phyloP scores from a whole-genome alignment of 2,329 filamentous ascomycete species.

The Ophiostoma novo-ulmi region DNA sequence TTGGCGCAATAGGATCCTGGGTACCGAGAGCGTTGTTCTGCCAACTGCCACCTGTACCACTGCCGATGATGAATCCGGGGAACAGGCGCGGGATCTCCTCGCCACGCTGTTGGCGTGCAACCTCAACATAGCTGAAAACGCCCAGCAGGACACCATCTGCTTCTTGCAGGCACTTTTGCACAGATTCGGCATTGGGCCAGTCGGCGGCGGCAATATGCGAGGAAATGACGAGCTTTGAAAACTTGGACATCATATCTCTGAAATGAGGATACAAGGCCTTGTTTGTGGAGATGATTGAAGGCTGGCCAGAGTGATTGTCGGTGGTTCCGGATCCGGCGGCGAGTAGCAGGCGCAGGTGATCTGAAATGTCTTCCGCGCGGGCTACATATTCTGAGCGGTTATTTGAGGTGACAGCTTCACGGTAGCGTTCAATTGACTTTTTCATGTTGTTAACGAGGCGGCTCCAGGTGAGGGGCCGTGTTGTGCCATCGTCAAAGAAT shows the following conservation, averaged over 20 bases:
- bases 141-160: constrained; percentile 93
- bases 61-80: constrained; percentile 88
- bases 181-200: constrained; percentile 89
- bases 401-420: constrained; percentile 78
- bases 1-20: constrained; percentile 68
- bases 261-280: constrained; percentile 97
- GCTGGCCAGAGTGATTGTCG: constrained; percentile 96
- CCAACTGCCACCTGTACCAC: constrained; percentile 81
- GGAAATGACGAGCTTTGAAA: constrained; percentile 97
- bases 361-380: constrained; percentile 94
- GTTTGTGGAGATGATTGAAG: constrained; percentile 98
- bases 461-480: constrained; percentile 80
- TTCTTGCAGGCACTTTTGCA: constrained; percentile 91
- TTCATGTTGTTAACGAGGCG: constrained; percentile 90
- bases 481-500: constrained; percentile 85
- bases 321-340: constrained; percentile 94
- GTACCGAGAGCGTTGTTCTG: constrained; percentile 63
- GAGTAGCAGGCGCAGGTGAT: constrained; percentile 87
- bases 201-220: constrained; percentile 96
- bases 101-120: constrained; percentile 85
- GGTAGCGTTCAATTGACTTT: constrained; percentile 79
- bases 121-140: constrained; percentile 93
- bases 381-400: constrained; percentile 87
- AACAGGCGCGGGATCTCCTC: constrained; percentile 90
- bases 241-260: constrained; percentile 98